Percentiles rank a stretch among this genome's conserved stretches.
These are phyloP conservation scores for Phytophthora sp. DNA, from an alignment of 352 stramenopile genomes.

Conservation along the genomic window DNA sequence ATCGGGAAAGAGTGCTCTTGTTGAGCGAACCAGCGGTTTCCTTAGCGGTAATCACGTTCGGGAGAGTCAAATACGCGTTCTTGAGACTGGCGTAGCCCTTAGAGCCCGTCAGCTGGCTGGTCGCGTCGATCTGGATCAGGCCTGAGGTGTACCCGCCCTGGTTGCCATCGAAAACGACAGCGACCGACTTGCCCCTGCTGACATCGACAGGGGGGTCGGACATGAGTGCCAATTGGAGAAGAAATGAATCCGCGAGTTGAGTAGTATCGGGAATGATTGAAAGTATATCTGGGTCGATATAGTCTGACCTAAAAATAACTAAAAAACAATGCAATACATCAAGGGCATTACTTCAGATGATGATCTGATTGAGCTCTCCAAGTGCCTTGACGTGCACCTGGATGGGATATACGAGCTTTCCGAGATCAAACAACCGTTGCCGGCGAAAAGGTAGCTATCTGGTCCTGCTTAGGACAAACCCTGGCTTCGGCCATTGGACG, in stretches of 20 bases:
- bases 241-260: background rate
- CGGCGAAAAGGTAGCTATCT: background rate
- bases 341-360: background rate
- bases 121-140: background rate
- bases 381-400: background rate
- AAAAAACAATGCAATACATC: background rate
- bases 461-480: background rate
- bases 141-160: background rate
- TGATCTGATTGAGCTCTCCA: background rate
- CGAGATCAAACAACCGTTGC: background rate
- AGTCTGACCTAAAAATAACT: background rate
- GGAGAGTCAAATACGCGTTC: background rate
- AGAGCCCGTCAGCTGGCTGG: background rate
- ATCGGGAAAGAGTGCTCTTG: background rate
- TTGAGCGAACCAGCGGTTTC: background rate
- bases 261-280: background rate
- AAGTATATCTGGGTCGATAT: background rate
- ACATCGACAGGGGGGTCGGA: background rate
- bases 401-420: conserved; percentile 6
- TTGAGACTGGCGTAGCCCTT: background rate
- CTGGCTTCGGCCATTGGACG: conserved; percentile 10
- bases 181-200: background rate
- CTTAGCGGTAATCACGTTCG: background rate
- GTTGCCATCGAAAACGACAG: background rate
- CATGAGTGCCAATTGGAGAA: background rate